Percentiles rank a stretch among this genome's conserved stretches.
Evolutionary conservation across 2,329 filamentous ascomycete species (phyloP).

Genomic region (Colletotrichum tabaci): DNA sequence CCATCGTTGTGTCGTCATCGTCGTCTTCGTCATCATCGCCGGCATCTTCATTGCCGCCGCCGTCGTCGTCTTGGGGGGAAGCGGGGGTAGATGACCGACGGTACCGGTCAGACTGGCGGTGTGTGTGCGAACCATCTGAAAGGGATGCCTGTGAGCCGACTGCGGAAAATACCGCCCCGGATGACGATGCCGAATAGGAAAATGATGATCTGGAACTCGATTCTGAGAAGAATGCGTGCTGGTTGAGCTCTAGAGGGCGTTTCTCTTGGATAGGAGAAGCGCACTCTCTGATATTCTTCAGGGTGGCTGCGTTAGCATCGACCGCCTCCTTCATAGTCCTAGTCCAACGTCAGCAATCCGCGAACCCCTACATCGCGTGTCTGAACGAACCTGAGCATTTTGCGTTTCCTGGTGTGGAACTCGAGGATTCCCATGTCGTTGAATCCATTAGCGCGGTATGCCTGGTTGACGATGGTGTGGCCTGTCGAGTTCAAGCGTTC

Average conservation of each 20-base stretch:
- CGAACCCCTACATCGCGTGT: neutral
- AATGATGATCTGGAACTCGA: conserved; percentile 41
- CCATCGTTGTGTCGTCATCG: conserved; percentile 15
- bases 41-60: neutral
- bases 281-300: conserved; percentile 18
- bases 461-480: conserved; percentile 34
- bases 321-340: conserved; percentile 27
- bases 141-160: conserved; percentile 25
- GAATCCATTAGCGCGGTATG: conserved; percentile 11
- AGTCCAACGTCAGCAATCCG: neutral
- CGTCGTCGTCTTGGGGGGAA: conserved; percentile 16
- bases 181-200: conserved; percentile 29
- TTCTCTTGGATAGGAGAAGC: conserved; percentile 12
- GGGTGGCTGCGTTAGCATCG: neutral
- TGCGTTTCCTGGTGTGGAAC: conserved; percentile 26
- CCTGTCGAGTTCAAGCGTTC: conserved; percentile 33
- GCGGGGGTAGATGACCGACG: conserved; percentile 16
- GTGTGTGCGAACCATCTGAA: conserved; percentile 12
- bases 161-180: conserved; percentile 16
- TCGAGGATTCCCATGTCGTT: conserved; percentile 38
- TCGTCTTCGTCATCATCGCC: neutral
- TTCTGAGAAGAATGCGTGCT: conserved; percentile 19
- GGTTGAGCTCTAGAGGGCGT: neutral
- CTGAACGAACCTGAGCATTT: conserved; percentile 29
- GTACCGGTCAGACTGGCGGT: conserved; percentile 16